phyloP scores from a whole-genome alignment of 768 basidiomycete genomes.

The Boletus reticuloceps region DNA sequence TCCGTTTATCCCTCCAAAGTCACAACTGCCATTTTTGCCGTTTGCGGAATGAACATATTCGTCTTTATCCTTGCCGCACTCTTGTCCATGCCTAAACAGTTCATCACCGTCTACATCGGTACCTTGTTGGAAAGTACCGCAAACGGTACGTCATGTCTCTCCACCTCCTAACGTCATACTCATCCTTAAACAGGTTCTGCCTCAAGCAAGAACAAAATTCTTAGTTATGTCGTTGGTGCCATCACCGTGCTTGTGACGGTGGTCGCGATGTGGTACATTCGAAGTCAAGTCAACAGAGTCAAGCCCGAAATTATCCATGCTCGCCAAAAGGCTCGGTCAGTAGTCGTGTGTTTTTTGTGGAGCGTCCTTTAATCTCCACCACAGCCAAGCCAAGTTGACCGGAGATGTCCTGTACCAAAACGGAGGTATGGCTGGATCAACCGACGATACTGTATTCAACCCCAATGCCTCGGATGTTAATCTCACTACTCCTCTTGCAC shows the following conservation, averaged over 20 bases:
- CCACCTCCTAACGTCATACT: neutral
- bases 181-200: constrained; percentile 16
- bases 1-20: constrained; percentile 42
- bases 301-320: constrained; percentile 69
- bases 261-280: constrained; percentile 83
- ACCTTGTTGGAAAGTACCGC: constrained; percentile 61
- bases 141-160: constrained; percentile 20
- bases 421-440: constrained; percentile 27
- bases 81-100: constrained; percentile 85
- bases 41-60: constrained; percentile 83
- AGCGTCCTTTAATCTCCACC: constrained; percentile 2
- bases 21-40: constrained; percentile 84
- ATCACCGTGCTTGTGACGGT: constrained; percentile 71
- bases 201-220: constrained; percentile 51
- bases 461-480: constrained; percentile 41
- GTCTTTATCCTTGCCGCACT: constrained; percentile 78
- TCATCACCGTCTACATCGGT: constrained; percentile 89
- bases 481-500: constrained; percentile 28
- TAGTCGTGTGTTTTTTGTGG: neutral
- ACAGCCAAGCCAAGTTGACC: constrained; percentile 54
- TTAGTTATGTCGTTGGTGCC: constrained; percentile 66
- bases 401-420: constrained; percentile 33
- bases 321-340: constrained; percentile 67
- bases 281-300: constrained; percentile 61
- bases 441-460: constrained; percentile 35